Base-by-base conservation (phyloP, 1,139 yeast genomes). In the Yamadazyma membranifaciens region DNA sequence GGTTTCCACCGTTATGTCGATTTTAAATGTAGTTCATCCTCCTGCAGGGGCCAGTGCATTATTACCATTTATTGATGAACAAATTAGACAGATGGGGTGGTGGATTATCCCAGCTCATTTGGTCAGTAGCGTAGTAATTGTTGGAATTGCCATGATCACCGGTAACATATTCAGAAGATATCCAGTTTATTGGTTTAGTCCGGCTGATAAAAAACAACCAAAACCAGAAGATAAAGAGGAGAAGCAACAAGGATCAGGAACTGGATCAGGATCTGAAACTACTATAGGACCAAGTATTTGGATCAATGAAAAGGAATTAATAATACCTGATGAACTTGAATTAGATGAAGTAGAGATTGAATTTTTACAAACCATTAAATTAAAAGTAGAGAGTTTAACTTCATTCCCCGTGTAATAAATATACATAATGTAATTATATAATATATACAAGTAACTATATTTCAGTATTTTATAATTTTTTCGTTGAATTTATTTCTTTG, bases 1-100 rank as follows among this genome's bases (percentile, higher is more conserved):
- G 2, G 55, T 83, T 1, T 75, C 83, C 9, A 80, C 77, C 9
- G 59, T 65, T 11, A 81, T 82, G 87, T 61, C 77, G n/a, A 50
- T 81, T 0, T 58, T 71, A 6, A 80, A 80, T 49, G 75, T 82
- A 43, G 75, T 81, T 1, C 89, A 83, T 57, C 89, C 89, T 0
- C 89, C 89, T 0, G 83, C 85, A 1, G 89, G 89, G 1, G 88
- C 89, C 1, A 74, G 84, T 10, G 87, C 89, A 0, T 56, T 83
- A 22, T 59, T 83, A 7, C 87, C 88, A 0, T 63, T 75, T 7
- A 54, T 77, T 0, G 83, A 80, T 44, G 73, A 57, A 0, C 52
- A 57, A 6, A 64, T 80, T 6, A 57, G 78, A 5, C 47, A 40
- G 1, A 69, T 83, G 73, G 75, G 88, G 38, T 83, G 89, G 89